Conservation (phyloP, 164 flowering plant species). For the Chimonanthus praecox region DNA sequence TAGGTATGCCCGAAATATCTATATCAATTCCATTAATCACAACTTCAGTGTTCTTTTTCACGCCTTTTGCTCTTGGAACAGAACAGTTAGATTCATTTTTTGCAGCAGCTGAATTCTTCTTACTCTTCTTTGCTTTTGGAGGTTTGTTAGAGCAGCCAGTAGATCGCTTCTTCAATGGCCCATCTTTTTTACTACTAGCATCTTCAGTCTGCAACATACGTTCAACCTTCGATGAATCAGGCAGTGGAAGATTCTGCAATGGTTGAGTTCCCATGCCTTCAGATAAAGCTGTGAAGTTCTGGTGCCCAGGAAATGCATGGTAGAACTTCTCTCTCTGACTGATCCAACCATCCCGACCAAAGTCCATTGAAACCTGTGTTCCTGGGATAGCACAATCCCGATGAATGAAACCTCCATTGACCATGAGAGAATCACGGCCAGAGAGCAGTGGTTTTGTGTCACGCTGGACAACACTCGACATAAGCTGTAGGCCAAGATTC, state of each 20-base stretch:
- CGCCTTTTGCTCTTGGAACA: conserved; percentile 40
- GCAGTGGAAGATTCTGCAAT: conserved; percentile 46
- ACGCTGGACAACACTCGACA: conserved; percentile 46
- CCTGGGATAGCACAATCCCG: conserved; percentile 44
- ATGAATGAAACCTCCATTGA: conserved; percentile 48
- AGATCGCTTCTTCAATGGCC: conserved; percentile 40
- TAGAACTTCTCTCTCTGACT: conserved; percentile 48
- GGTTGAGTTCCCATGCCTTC: conserved; percentile 42
- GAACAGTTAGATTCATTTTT: conserved; percentile 37
- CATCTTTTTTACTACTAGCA: conserved; percentile 33
- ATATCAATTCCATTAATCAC: conserved; percentile 71
- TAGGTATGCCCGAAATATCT: conserved; percentile 77
- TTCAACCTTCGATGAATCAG: conserved; percentile 31
- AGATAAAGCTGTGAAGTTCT: conserved; percentile 32
- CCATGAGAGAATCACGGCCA: conserved; percentile 45
- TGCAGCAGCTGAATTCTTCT: conserved; percentile 25
- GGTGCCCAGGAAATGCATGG: conserved; percentile 42
- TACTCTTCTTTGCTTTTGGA: conserved; percentile 52
- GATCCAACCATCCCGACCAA: conserved; percentile 51
- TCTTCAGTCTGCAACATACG: conserved; percentile 33
- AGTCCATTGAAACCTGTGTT: conserved; percentile 42
- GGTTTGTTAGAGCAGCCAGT: conserved; percentile 33
- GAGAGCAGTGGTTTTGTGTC: conserved; percentile 48
- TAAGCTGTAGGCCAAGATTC: conserved; percentile 66
- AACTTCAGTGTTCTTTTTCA: conserved; percentile 51